Percentiles rank a stretch among this genome's conserved stretches.
Conservation (phyloP, 1,139 yeast genomes). For the Suhomyces chickasaworum region DNA sequence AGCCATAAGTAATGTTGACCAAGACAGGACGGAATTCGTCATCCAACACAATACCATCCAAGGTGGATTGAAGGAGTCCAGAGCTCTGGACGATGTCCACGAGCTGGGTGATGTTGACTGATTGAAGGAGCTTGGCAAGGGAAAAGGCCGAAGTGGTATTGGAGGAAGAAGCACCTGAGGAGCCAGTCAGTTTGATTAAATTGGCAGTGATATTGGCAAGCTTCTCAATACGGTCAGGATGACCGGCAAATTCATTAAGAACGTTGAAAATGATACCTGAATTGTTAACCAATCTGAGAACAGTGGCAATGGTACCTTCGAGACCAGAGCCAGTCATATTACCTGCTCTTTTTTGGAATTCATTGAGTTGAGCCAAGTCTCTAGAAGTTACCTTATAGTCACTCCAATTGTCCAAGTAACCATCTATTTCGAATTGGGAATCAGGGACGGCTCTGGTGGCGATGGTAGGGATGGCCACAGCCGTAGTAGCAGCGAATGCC, state of each 20-base stretch:
- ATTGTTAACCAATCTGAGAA: conserved; percentile 33
- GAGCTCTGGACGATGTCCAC: conserved; percentile 30
- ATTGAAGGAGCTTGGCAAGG: conserved; percentile 16
- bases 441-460: conserved; percentile 18
- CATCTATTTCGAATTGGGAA: conserved; percentile 20
- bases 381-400: conserved; percentile 10
- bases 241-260: conserved; percentile 39
- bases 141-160: conserved; percentile 1
- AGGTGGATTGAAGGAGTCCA: conserved; percentile 37
- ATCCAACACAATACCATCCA: conserved; percentile 43
- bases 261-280: conserved; percentile 41
- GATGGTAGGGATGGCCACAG: conserved; percentile 19
- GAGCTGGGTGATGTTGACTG: conserved; percentile 30
- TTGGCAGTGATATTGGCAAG: conserved; percentile 36
- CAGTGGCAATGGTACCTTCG: conserved; percentile 13
- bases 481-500: conserved; percentile 13
- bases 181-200: conserved; percentile 13
- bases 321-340: conserved; percentile 4
- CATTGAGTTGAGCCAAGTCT: background rate
- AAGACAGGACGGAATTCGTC: conserved; percentile 36
- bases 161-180: background rate
- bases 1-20: conserved; percentile 36
- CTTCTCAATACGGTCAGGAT: conserved; percentile 30
- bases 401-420: conserved; percentile 17
- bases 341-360: conserved; percentile 7